Evolutionary conservation across 2,329 filamentous ascomycete species (phyloP).

Genomic region (Ascochyta clinopodiicola): DNA sequence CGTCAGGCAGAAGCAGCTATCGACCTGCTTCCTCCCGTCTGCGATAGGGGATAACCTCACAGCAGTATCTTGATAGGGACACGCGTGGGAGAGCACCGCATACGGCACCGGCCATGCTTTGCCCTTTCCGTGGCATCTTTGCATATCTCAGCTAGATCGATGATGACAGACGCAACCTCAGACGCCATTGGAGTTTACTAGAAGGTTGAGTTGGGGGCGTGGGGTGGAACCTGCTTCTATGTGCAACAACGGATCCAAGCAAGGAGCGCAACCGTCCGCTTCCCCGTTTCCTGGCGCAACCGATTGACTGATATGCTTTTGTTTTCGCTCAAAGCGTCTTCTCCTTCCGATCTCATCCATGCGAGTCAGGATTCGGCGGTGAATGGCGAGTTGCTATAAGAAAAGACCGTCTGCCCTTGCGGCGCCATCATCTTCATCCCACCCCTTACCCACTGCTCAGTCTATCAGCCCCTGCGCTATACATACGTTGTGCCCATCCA

Average conservation of each 20-base stretch:
- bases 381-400: conserved; percentile 33
- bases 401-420: conserved; percentile 27
- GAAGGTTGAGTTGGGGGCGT: conserved; percentile 31
- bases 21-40: conserved; percentile 24
- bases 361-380: conserved; percentile 42
- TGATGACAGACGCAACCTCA: conserved; percentile 28
- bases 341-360: conserved; percentile 18
- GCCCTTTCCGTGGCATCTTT: conserved; percentile 18
- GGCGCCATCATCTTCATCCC: conserved; percentile 15
- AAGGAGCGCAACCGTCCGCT: conserved; percentile 43
- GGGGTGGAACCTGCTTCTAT: conserved; percentile 39
- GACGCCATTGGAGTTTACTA: conserved; percentile 22
- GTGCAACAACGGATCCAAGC: conserved; percentile 38
- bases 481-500: conserved; percentile 7
- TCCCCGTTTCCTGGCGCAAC: conserved; percentile 32
- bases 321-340: conserved; percentile 38
- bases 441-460: conserved; percentile 13
- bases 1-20: conserved; percentile 16
- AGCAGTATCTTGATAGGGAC: conserved; percentile 14
- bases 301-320: conserved; percentile 27
- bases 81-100: conserved; percentile 19
- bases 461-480: conserved; percentile 7
- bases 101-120: conserved; percentile 11
- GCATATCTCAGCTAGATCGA: conserved; percentile 14
- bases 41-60: conserved; percentile 11